Conservation (phyloP, 768 basidiomycete genomes). For the Podaxis sp. region DNA sequence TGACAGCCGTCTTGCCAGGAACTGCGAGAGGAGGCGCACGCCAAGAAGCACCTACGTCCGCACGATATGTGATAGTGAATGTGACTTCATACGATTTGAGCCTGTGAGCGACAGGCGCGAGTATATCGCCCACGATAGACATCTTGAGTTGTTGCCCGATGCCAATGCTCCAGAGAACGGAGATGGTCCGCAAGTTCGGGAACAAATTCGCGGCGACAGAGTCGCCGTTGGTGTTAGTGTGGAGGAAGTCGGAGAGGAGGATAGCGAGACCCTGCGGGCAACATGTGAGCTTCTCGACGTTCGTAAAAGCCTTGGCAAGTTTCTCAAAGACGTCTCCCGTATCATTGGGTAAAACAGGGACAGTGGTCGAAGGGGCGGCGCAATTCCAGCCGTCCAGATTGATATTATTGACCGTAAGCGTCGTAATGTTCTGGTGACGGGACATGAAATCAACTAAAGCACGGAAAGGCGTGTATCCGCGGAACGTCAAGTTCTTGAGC, state of each 20-base stretch:
- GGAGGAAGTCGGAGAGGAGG: neutral
- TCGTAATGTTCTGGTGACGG: neutral
- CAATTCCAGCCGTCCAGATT: neutral
- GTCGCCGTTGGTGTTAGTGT: neutral
- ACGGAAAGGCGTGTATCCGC: constrained; percentile 8
- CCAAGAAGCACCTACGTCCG: neutral
- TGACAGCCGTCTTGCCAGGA: neutral
- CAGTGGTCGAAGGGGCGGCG: neutral
- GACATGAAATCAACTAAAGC: constrained; percentile 2
- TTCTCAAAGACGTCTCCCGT: neutral
- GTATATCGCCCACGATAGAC: constrained; percentile 4
- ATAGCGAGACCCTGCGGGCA: constrained; percentile 9
- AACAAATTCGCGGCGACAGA: neutral
- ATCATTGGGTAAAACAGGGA: neutral
- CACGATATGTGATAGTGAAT: constrained; percentile 2
- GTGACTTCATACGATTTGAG: neutral
- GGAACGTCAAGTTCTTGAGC: constrained; percentile 6
- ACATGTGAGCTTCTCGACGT: constrained; percentile 7
- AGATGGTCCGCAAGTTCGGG: constrained; percentile 2
- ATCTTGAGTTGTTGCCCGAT: constrained; percentile 11
- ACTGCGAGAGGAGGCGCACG: neutral
- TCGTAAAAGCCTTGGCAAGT: constrained; percentile 1
- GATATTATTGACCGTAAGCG: constrained; percentile 3
- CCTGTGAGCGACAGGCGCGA: constrained; percentile 5
- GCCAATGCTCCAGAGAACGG: constrained; percentile 10